Evolutionary conservation across 2,329 filamentous ascomycete species (phyloP).

Genomic region (Calonectria honghensis): DNA sequence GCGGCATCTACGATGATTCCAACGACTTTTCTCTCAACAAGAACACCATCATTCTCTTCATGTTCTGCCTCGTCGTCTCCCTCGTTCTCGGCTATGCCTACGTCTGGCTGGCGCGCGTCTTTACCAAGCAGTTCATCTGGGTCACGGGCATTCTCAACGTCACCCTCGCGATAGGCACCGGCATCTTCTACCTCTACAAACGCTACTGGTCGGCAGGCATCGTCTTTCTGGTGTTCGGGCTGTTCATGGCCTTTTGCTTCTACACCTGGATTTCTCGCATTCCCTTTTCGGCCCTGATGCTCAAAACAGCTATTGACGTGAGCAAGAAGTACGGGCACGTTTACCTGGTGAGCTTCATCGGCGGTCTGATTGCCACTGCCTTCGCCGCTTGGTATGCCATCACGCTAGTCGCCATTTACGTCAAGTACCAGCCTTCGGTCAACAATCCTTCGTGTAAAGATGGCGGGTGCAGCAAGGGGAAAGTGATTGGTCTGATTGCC

Average conservation of each 20-base stretch:
- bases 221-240: constrained; percentile 84
- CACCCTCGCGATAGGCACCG: constrained; percentile 87
- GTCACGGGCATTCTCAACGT: constrained; percentile 93
- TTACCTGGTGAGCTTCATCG: constrained; percentile 89
- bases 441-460: constrained; percentile 72
- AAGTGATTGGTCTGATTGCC: constrained; percentile 88
- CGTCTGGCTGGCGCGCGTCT: constrained; percentile 83
- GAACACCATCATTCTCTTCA: constrained; percentile 91
- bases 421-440: constrained; percentile 82
- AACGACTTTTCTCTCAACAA: constrained; percentile 83
- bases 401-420: constrained; percentile 90
- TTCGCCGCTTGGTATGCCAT: constrained; percentile 91
- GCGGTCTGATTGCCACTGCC: constrained; percentile 83
- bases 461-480: constrained; percentile 82
- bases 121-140: constrained; percentile 95
- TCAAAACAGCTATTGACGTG: constrained; percentile 89
- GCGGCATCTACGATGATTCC: constrained; percentile 81
- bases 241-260: constrained; percentile 89
- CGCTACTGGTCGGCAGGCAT: constrained; percentile 90
- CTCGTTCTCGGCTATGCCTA: constrained; percentile 86
- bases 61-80: constrained; percentile 84
- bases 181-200: constrained; percentile 87
- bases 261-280: constrained; percentile 93
- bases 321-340: constrained; percentile 90
- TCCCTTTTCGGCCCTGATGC: constrained; percentile 92